phyloP scores from a whole-genome alignment of 768 basidiomycete genomes.

The Pisolithus sp. region DNA sequence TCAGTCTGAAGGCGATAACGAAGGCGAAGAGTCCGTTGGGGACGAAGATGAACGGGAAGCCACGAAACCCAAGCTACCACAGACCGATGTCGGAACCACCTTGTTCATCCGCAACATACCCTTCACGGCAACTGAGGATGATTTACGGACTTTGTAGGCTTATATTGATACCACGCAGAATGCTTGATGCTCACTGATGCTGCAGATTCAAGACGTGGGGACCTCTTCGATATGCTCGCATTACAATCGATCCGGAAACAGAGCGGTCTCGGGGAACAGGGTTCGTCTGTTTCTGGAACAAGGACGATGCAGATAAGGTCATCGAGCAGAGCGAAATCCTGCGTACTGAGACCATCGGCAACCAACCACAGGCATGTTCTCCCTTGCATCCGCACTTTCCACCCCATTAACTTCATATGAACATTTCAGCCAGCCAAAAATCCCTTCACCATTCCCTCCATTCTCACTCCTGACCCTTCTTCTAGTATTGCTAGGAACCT shows the following conservation, averaged over 20 bases:
- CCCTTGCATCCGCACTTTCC: conserved; percentile 8
- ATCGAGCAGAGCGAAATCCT: conserved; percentile 75
- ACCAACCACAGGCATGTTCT: conserved; percentile 23
- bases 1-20: conserved; percentile 30
- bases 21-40: conserved; percentile 19
- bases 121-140: conserved; percentile 89
- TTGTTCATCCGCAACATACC: conserved; percentile 93
- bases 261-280: conserved; percentile 91
- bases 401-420: background rate
- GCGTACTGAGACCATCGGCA: conserved; percentile 55
- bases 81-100: conserved; percentile 83
- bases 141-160: conserved; percentile 74
- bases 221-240: conserved; percentile 85
- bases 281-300: conserved; percentile 96
- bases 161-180: background rate
- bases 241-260: conserved; percentile 76
- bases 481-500: conserved; percentile 74
- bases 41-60: conserved; percentile 35
- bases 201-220: conserved; percentile 87
- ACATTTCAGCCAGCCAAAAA: conserved; percentile 57
- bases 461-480: conserved; percentile 92
- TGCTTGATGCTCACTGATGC: conserved; percentile 1
- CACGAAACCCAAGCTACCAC: conserved; percentile 64
- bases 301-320: conserved; percentile 79
- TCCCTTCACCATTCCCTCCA: conserved; percentile 81